phyloP scores from a whole-genome alignment of 768 basidiomycete genomes.

The Amanita muscaria region DNA sequence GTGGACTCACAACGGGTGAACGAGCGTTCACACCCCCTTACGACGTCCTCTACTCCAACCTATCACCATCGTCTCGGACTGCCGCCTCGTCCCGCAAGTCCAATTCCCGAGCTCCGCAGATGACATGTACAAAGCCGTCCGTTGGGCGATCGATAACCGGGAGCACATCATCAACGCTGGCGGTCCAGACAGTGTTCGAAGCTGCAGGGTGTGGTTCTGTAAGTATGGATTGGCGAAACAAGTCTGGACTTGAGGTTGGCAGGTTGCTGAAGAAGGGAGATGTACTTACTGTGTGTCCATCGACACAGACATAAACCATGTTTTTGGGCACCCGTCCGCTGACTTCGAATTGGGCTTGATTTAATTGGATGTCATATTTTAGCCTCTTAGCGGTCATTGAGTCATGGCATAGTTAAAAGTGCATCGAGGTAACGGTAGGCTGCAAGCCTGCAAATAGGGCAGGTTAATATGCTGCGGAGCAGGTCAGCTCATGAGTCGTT shows the following conservation, averaged over 20 bases:
- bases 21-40: constrained; percentile 38
- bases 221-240: too few relatives aligned
- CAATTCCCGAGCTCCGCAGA: constrained; percentile 46
- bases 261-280: constrained; percentile 56
- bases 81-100: constrained; percentile 50
- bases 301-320: constrained; percentile 35
- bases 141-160: constrained; percentile 39
- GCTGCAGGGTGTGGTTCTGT: too few relatives aligned
- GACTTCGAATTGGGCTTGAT: too few relatives aligned
- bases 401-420: too few relatives aligned
- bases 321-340: too few relatives aligned
- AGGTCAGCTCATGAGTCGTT: too few relatives aligned
- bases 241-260: constrained; percentile 32
- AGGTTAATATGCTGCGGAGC: too few relatives aligned
- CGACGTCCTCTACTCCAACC: constrained; percentile 44
- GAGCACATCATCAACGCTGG: constrained; percentile 11
- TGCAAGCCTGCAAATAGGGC: too few relatives aligned
- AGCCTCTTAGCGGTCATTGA: too few relatives aligned
- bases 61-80: constrained; percentile 64
- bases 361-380: too few relatives aligned
- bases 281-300: constrained; percentile 42
- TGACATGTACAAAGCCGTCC: constrained; percentile 52
- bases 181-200: too few relatives aligned
- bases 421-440: too few relatives aligned
- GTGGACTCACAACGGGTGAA: constrained; percentile 47